Evolutionary conservation across 2,329 filamentous ascomycete species (phyloP), one percentile per base, ranked within the genome.

Genomic region (Trichophyton verrucosum): DNA sequence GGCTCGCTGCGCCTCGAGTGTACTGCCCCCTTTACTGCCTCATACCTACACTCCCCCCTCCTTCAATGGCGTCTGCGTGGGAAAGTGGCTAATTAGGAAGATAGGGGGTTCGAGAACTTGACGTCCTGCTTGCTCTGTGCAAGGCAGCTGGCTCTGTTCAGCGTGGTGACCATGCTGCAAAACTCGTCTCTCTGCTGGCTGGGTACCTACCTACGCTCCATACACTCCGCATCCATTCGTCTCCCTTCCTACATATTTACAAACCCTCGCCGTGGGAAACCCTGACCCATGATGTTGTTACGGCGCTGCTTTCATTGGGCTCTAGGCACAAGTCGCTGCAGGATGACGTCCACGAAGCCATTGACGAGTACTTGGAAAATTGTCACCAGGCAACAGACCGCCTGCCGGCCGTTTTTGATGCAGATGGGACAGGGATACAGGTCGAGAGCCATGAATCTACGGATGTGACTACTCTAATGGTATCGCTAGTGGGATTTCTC

Each of bases 401-500:
- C 74, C 42, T 82, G 76, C 58, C 83, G 76, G 66, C 78, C 76
- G 58, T 81, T 78, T 65, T 82, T 40, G 79, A 80, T 44, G 82
- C 83, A 60, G 73, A 86, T 11, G 85, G 75, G 61, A 67, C 72
- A 40, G 75, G 74, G 17, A 69, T 71, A 15, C 65, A 68, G 51
- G 67, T 67, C 24, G 68, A 68, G 8, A 62, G 66, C n/a, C 72
- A 87, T 60, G 84, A 88, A 67, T 84, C 86, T 58, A 78, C 87
- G 60, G 79, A 84, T 30, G 83, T 88, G 59, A 84, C 90, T 59
- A 89, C 87, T 17, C 83, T 96, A 65, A 84, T 88, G 5, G 83
- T 95, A 56, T 92, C 92, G 0, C 77, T 99, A n/a, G 76, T 96
- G 24, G 95, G 94, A 0, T 96, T 99, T 70, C 76, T 99, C 59